Conservation (phyloP, 345 rosid species). For the Pistacia vera region DNA sequence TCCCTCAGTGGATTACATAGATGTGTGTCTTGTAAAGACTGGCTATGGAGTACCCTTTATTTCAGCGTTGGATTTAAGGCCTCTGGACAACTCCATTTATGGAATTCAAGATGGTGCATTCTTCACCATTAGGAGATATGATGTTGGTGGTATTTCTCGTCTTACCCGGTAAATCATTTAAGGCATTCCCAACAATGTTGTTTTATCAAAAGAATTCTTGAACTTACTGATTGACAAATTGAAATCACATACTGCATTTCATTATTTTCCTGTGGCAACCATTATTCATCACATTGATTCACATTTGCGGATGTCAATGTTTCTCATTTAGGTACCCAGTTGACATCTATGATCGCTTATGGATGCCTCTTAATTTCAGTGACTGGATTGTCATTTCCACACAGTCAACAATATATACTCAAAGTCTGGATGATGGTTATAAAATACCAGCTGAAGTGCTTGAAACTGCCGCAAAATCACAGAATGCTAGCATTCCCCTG, state of each 20-base stretch:
- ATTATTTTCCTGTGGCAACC: no score
- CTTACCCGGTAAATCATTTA: not conserved
- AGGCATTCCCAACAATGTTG: not conserved
- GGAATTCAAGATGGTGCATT: not conserved
- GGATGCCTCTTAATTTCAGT: not conserved
- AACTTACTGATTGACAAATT: not conserved
- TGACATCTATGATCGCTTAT: slow-evolving; percentile 24
- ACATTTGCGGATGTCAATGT: no score
- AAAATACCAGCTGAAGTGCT: slow-evolving; percentile 10
- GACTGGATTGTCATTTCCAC: not conserved
- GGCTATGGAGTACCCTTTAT: slow-evolving; percentile 29
- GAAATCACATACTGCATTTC: not conserved
- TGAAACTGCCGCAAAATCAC: not conserved
- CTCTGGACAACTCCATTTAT: slow-evolving; percentile 2
- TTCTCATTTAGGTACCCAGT: slow-evolving; percentile 18
- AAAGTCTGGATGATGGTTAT: not conserved
- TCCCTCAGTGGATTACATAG: not conserved
- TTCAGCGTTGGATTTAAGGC: slow-evolving; percentile 30
- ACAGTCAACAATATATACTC: not conserved
- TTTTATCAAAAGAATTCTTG: not conserved
- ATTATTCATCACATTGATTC: not conserved
- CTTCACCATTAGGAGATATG: not conserved
- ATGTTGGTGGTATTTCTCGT: not conserved
- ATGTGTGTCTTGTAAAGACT: slow-evolving; percentile 28
- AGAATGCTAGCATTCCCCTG: slow-evolving; percentile 6